These are phyloP conservation scores for Pleurotus tuber-regium DNA, from an alignment of 768 basidiomycete species.

Conservation along the genomic window DNA sequence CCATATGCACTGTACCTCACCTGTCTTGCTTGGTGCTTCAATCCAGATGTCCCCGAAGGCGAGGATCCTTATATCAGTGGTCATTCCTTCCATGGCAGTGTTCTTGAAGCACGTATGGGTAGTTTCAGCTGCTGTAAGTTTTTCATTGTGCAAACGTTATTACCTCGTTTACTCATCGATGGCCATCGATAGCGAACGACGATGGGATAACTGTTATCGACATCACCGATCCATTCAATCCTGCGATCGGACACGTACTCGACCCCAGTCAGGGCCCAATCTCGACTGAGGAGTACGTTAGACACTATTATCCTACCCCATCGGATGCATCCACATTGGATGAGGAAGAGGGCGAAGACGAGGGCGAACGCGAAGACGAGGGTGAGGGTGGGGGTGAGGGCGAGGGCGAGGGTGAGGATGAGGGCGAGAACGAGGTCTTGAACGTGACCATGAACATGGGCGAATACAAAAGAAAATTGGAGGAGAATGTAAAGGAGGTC, in stretches of 20 bases:
- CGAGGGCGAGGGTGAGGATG: too few species aligned
- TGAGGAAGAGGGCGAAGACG: background rate
- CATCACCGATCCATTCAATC: conserved; percentile 25
- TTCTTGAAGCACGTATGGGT: conserved; percentile 22
- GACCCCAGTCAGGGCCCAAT: background rate
- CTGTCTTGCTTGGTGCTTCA: conserved; percentile 24
- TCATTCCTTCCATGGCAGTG: conserved; percentile 13
- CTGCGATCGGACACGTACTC: conserved; percentile 26
- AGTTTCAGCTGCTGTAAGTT: conserved; percentile 24
- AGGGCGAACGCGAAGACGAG: too few species aligned
- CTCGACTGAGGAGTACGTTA: conserved; percentile 7
- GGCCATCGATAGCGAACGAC: conserved; percentile 28
- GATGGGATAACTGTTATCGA: conserved; percentile 34
- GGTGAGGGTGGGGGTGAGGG: too few species aligned
- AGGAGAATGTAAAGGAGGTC: background rate
- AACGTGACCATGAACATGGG: too few species aligned
- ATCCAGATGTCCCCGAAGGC: conserved; percentile 20
- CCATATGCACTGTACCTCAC: conserved; percentile 30
- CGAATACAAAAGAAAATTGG: too few species aligned
- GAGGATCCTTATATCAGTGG: conserved; percentile 17
- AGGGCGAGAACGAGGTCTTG: too few species aligned
- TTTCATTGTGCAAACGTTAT: background rate
- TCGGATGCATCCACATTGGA: background rate
- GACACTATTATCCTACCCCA: conserved; percentile 6
- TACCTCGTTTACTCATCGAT: background rate